Percentiles rank a stretch among this genome's conserved stretches.
phyloP scores from a whole-genome alignment of 2,329 filamentous ascomycete genomes.

The Xylariaceae sp. region DNA sequence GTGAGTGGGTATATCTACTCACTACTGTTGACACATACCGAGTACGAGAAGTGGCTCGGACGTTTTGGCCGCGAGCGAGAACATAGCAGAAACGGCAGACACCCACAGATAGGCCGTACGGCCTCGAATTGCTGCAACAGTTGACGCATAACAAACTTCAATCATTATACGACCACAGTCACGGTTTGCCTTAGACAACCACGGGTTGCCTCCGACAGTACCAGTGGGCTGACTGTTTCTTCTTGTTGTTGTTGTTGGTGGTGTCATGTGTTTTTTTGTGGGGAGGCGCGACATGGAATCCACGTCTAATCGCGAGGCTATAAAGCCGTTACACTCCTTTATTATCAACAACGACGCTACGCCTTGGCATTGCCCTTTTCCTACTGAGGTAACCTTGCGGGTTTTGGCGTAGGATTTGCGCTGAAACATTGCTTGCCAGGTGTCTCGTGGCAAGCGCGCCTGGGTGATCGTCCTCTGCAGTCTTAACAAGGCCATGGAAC shows the following conservation, averaged over 20 bases:
- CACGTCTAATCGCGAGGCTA: constrained; percentile 24
- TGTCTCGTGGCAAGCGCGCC: constrained; percentile 15
- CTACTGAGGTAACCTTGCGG: constrained; percentile 16
- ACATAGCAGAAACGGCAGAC: too few species aligned
- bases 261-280: constrained; percentile 16
- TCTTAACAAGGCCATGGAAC: too few species aligned
- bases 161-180: too few species aligned
- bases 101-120: too few species aligned
- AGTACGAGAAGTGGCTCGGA: too few species aligned
- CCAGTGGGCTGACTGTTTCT: constrained; percentile 16
- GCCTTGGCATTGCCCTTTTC: constrained; percentile 19
- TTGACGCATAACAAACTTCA: too few species aligned
- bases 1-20: constrained; percentile 28
- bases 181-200: too few species aligned
- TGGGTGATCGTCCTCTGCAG: too few species aligned
- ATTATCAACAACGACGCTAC: constrained; percentile 19
- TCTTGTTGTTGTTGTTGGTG: constrained; percentile 18
- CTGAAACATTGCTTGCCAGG: constrained; percentile 21
- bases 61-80: too few species aligned
- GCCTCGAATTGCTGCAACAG: too few species aligned
- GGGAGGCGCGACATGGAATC: constrained; percentile 22
- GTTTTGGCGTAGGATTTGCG: constrained; percentile 28
- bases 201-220: too few species aligned
- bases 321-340: constrained; percentile 27
- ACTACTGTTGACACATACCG: constrained; percentile 1